Conservation (phyloP, 2,329 filamentous ascomycete species). For the Macrophomina tecta region DNA sequence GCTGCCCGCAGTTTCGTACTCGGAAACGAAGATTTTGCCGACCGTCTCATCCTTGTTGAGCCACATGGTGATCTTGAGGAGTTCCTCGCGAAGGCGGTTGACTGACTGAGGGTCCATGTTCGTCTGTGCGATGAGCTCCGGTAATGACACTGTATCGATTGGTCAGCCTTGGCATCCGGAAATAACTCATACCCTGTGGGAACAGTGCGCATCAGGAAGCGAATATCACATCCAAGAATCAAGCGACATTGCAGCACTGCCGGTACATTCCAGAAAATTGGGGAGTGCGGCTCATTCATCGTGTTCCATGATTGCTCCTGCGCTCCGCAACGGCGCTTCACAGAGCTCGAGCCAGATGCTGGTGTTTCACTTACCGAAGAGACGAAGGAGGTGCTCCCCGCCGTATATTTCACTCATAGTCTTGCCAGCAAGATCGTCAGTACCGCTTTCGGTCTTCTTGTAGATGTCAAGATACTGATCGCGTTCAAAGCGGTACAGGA, state of each 20-base stretch:
- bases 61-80: slow-evolving; percentile 86
- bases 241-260: slow-evolving; percentile 10
- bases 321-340: not conserved
- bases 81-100: slow-evolving; percentile 84
- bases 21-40: slow-evolving; percentile 75
- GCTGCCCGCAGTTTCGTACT: slow-evolving; percentile 75
- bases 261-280: not conserved
- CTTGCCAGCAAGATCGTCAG: slow-evolving; percentile 72
- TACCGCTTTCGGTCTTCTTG: slow-evolving; percentile 68
- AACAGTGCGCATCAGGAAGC: slow-evolving; percentile 14
- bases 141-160: slow-evolving; percentile 69
- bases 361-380: slow-evolving; percentile 72
- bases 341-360: not conserved
- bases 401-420: slow-evolving; percentile 83
- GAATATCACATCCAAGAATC: not conserved
- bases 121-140: slow-evolving; percentile 93
- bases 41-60: slow-evolving; percentile 71
- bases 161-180: slow-evolving; percentile 14
- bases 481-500: slow-evolving; percentile 94
- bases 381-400: slow-evolving; percentile 85
- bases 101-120: slow-evolving; percentile 97
- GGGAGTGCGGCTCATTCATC: not conserved
- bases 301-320: not conserved
- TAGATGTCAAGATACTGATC: slow-evolving; percentile 82
- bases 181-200: slow-evolving; percentile 12